phyloP scores from a whole-genome alignment of 768 basidiomycete genomes.

The Macrolepiota dolichaula region DNA sequence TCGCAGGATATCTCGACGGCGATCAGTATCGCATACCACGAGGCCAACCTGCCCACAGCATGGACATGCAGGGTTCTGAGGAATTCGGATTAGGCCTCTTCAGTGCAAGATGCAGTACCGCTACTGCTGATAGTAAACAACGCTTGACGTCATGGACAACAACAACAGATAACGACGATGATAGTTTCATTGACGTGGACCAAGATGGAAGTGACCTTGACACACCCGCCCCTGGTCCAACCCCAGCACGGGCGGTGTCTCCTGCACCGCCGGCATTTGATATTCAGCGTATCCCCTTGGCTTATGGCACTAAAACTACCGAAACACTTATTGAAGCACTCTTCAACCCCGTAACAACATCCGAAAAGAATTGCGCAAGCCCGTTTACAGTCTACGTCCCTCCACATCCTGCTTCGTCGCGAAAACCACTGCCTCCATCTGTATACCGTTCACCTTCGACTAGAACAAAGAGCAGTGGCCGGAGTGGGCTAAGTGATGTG shows the following conservation, averaged over 20 bases:
- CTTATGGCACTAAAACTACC: slow-evolving; percentile 61
- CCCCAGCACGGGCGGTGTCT: neutral
- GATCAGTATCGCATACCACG: slow-evolving; percentile 49
- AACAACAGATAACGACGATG: neutral
- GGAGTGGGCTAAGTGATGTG: neutral
- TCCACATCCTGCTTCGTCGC: too few relatives aligned
- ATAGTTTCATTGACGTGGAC: neutral
- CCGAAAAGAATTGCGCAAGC: slow-evolving; percentile 31
- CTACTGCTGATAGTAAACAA: neutral
- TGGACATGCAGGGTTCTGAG: slow-evolving; percentile 27
- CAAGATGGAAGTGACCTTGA: neutral
- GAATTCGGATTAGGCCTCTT: slow-evolving; percentile 35
- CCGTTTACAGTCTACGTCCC: slow-evolving; percentile 42
- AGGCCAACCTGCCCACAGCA: slow-evolving; percentile 18
- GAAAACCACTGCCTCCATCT: too few relatives aligned
- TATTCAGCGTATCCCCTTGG: slow-evolving; percentile 43
- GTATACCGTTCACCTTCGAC: slow-evolving; percentile 2
- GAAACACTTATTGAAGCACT: slow-evolving; percentile 75
- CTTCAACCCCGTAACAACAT: slow-evolving; percentile 67
- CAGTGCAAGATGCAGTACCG: slow-evolving; percentile 12
- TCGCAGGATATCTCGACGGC: slow-evolving; percentile 56
- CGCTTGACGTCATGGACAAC: neutral
- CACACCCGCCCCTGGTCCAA: neutral
- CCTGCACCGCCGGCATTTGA: slow-evolving; percentile 25
- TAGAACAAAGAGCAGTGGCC: neutral